Evolutionary conservation across 768 basidiomycete genomes (phyloP), one percentile per base, ranked within the genome.

Genomic region (Kwoniella bestiolae): DNA sequence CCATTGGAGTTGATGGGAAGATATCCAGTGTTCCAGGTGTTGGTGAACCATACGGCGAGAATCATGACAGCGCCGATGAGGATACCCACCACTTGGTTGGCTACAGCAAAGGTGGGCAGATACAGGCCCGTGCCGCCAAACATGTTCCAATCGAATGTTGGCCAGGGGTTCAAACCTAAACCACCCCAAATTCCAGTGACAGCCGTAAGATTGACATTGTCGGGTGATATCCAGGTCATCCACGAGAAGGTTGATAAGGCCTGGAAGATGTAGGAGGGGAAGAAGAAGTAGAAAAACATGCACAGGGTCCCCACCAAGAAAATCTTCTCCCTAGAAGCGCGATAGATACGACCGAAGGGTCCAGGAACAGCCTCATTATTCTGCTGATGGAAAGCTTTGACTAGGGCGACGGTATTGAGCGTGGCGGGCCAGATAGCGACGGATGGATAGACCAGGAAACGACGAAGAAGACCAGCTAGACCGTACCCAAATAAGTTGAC

Each of bases 361-460:
- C 94, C 82, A 91, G 88, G 12, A 94, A 95, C 94, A 94, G 97
- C 53, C 96, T 90, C 91, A 96, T 91, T 73, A 89, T 23, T 53
- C 44, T 52, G 38, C 38, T 55, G 32, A 89, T 16, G 63, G 29
- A 64, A 64, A 31, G 63, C 63, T 28, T 57, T 56, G 56, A 56
- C 34, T 4, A 64, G 44, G 7, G 63, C 63, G 23, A 64, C 38
- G 3, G 53, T 64, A 28, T 32, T 57, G 18, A 64, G 26, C 3
- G 63, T 28, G 18, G 41, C 53, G 11, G 63, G 63, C 63, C 63
- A 64, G 41, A 64, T 34, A 64, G 34, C 32, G 7, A 57, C 5
- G 3, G 93, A 92, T 0, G 95, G 95, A 90, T 90, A 94, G 0
- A 97, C 93, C 73, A 97, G 83, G 82, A 95, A 93, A 28, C 92